A percentile compares a stretch with the other conserved stretches of the same genome.
Evolutionary conservation across 176 grass and related monocot species (phyloP).

Genomic region (Zoysia japonica): DNA sequence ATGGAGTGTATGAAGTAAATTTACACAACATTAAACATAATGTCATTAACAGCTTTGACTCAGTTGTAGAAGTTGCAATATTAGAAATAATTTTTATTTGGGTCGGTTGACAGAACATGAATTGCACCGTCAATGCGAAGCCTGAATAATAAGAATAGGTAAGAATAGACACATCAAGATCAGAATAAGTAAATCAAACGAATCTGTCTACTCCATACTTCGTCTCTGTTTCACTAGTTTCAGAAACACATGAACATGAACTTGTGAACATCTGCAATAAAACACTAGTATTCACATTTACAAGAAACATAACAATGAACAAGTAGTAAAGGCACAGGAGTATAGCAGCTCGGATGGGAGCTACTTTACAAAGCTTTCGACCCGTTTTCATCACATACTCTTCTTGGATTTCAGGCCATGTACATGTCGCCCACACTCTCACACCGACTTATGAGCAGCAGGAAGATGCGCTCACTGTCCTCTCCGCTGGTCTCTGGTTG

Average conservation of each 20-base stretch:
- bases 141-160: background rate
- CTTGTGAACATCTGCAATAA: constrained; percentile 31
- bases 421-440: background rate
- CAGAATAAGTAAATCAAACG: constrained; percentile 31
- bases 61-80: too few species aligned
- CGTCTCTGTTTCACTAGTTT: constrained; percentile 5
- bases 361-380: constrained; percentile 42
- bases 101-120: background rate
- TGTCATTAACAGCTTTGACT: background rate
- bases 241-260: constrained; percentile 27
- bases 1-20: too few species aligned
- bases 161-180: background rate
- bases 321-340: constrained; percentile 27
- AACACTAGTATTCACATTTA: constrained; percentile 71
- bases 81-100: background rate
- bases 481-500: constrained; percentile 58
- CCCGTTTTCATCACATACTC: constrained; percentile 16
- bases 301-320: constrained; percentile 50
- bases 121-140: too few species aligned
- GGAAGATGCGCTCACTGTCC: constrained; percentile 63
- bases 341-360: constrained; percentile 43
- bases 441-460: constrained; percentile 66
- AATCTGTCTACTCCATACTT: background rate
- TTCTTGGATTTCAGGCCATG: constrained; percentile 20
- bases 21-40: background rate